Evolutionary conservation across 2,329 filamentous ascomycete species (phyloP), one percentile per base, ranked within the genome.

Genomic region (Plenodomus tracheiphilus): DNA sequence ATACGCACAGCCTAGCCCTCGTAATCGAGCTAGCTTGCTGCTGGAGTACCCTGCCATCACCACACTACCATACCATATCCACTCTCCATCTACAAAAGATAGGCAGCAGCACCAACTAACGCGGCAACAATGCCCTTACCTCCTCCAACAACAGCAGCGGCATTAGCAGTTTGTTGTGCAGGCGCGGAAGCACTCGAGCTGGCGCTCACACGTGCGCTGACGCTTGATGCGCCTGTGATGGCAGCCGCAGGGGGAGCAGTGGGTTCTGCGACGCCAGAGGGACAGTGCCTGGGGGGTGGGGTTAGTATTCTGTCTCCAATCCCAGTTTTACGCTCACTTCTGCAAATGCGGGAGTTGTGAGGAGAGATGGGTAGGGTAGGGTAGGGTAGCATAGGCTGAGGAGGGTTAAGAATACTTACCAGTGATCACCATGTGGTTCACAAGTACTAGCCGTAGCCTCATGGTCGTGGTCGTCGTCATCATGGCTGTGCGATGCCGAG

Each of bases 381-480:
- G n/a, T n/a, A n/a, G n/a, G n/a, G n/a, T n/a, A n/a, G n/a, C n/a
- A n/a, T n/a, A 25, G 22, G 22, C 10, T 5, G 22, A 25, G 22
- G 22, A 25, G n/a, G n/a, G n/a, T n/a, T 25, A 25, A 6, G 22
- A 15, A 11, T 8, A 32, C 28, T 10, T 15, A 32, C 61, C 62
- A 66, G 49, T 67, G 62, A 41, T 65, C 60, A 22, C 41, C 53
- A 39, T 64, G 65, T 25, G 62, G 61, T 41, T 61, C 59, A 45
- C 65, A 68, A 2, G 61, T 65, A 35, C 59, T 46, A 6, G 62
- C 64, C 1, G 64, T 65, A n/a, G 47, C 61, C 15, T 55, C 54
- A 18, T 64, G 56, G 19, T 58, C 54, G 39, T 65, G 57, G 15
- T 66, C 49, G 21, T 64, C 52, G 16, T 62, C 53, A 16, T 61